Evolutionary conservation across 805 yeast genomes (phyloP).

Genomic region (Vanderwaltozyma verrucispora): DNA sequence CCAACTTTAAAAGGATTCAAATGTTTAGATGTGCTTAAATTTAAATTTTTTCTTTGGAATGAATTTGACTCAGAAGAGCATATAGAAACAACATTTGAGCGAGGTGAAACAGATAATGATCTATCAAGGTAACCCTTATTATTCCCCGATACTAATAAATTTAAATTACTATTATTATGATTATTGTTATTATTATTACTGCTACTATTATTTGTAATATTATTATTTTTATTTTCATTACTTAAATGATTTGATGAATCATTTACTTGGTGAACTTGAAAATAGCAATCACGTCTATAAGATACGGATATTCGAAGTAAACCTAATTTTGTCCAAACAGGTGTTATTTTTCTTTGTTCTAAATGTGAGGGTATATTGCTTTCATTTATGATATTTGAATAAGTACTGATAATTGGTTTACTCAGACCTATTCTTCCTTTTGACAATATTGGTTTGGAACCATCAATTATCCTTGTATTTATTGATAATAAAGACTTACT

Average conservation of each 20-base stretch:
- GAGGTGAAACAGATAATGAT: constrained; percentile 21
- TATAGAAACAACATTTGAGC: constrained; percentile 5
- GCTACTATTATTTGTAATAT: neutral
- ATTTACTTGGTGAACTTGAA: constrained; percentile 33
- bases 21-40: constrained; percentile 11
- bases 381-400: constrained; percentile 26
- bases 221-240: constrained; percentile 1
- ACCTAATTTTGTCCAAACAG: constrained; percentile 70
- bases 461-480: constrained; percentile 60
- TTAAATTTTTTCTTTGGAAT: constrained; percentile 5
- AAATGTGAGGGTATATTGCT: constrained; percentile 40
- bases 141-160: neutral
- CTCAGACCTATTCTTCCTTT: constrained; percentile 81
- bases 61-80: constrained; percentile 12
- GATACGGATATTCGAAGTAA: constrained; percentile 65
- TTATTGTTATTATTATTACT: neutral
- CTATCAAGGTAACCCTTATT: constrained; percentile 2
- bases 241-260: neutral
- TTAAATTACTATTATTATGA: neutral
- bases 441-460: constrained; percentile 65
- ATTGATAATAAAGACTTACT: constrained; percentile 20
- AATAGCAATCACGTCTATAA: constrained; percentile 62
- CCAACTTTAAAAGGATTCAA: constrained; percentile 32
- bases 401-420: constrained; percentile 42
- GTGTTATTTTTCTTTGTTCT: constrained; percentile 51